Evolutionary conservation across 768 basidiomycete species (phyloP), one percentile per base, ranked within the genome.

Genomic region (Leccinum arenicola): DNA sequence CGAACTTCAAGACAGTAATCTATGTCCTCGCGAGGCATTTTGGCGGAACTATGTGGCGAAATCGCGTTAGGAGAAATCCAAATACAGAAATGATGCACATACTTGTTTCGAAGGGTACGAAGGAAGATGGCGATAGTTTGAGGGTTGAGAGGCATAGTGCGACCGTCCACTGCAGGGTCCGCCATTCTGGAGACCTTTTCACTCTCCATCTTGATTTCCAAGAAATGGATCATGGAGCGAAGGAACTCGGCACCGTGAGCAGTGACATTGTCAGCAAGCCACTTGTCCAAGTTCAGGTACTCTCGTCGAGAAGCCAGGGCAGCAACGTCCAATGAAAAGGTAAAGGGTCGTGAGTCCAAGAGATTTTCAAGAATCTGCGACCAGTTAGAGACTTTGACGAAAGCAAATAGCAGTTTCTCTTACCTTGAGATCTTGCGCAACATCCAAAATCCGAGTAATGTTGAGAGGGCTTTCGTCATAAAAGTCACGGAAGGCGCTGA

Each of bases 281-380:
- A 99, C 74, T 96, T 95, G 75, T 97, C 95, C 49, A 99, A 80
- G 67, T 99, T 95, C 66, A 98, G 79, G 69, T 95, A 93, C 73
- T 98, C 96, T 65, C 94, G 80, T 45, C 94, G 87, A 36, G 93
- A 94, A 12, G 97, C 96, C 47, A 97, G 77, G 4, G 95, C 90
- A 23, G 97, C 97, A 53, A 98, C 88, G 72, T 99, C 97, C 48
- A 98, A 82, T 1, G 94, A 88, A 67, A 98, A 93, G 8, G 85
- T 84, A 65, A 94, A 93, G 2, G 94, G 92, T 6, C 89, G 86
- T 45, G 93, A 88, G 68, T 93, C 91, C 51, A 99, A 82, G 21
- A 99, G 80, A n/a, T 92, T 83, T 70, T 96, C 95, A 51, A 98
- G 81, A 61, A 97, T 95, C 91, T 94, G 63, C 11, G 27, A 4